Base-by-base conservation (phyloP, 139 green algal species). In the Axilococcus clingmanii region DNA sequence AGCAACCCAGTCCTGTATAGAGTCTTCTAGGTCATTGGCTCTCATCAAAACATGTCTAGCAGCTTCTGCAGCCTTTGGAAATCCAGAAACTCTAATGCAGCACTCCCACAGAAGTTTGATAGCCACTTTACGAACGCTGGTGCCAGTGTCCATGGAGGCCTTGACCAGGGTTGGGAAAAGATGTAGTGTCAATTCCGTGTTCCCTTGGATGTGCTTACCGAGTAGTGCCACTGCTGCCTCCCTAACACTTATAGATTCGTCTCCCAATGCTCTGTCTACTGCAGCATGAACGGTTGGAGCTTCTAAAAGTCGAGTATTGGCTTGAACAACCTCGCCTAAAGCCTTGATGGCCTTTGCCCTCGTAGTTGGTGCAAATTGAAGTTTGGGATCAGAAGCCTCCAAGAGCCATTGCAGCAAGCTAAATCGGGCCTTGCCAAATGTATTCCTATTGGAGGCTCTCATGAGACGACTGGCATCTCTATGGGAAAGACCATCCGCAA, bases 201-300 rank as follows among this genome's bases (percentile, higher is more conserved):
- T 56, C 24, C 23, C 46, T 37, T 48, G 52, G 8, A 87, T 83
- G 59, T 88, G 66, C 20, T 68, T 64, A 1, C 82, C 87, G 44
- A 95, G 62, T 43, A 95, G 62, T 20, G 84, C 81, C 20, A 95
- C 61, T 6, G 81, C 78, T 24, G 87, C 87, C 50, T 95, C 83
- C 1, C 87, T 68, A 31, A 95, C 87, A 7, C 63, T 75, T 12
- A 87, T 71, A n/a, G 78, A 66, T 33, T 93, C 82, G 65, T 95
- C 87, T 59, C 66, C 41, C 31, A 88, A 63, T 8, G 79, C 59
- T 9, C 34, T 38, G 7, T 73, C 69, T 42, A 85, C 64, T 5
- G 63, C 72, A 12, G 25, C 24, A 41, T 82, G 71, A 19, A 95
- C 72, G 0, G 71, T 57, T 2, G 55, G 16, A 43, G 14, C 20